Evolutionary conservation across 2,329 filamentous ascomycete species (phyloP), one percentile per base, ranked within the genome.

Genomic region (Penicillium sp.): DNA sequence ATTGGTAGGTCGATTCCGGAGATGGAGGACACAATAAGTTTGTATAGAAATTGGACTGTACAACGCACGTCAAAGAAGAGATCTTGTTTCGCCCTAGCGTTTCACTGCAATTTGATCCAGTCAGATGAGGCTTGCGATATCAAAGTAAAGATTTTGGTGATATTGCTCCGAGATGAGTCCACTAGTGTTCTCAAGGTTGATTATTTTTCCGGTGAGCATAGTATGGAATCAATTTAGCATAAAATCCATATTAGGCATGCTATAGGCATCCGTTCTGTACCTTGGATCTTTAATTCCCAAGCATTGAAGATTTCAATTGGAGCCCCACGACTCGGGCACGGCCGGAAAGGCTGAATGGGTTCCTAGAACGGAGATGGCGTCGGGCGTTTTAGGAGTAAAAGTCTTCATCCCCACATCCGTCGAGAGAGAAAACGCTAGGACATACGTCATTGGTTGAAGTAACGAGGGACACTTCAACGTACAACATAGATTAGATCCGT

Each of bases 361-460:
- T 55, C 30, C 9, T 19, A 35, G 23, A 41, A 51, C 47, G 52
- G 43, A 39, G 36, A 55, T 29, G 26, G 14, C 34, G 18, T 63
- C 61, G 61, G 61, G 61, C 54, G 57, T 53, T 63, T 61, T 63
- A 64, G 61, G 61, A 58, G 43, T 38, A 48, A 58, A 60, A 34
- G 27, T 55, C 35, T 40, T 44, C 54, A 49, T 48, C 41, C 42
- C 51, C 39, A 39, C 43, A 39, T 29, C 27, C 38, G 16, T 43
- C 16, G 35, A 49, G 44, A 49, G 44, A 43, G 50, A 36, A 32
- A 18, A 19, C 30, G 16, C 38, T 40, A 40, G 23, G 34, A 18
- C 19, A 39, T 59, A 57, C 48, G 54, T 61, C 54, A 61, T 51
- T 47, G 32, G 23, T 23, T 23, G 23, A 5, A 23, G 23, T 23